Evolutionary conservation across 306 rosid genomes (phyloP).

Genomic region (Cucumis hystrix): DNA sequence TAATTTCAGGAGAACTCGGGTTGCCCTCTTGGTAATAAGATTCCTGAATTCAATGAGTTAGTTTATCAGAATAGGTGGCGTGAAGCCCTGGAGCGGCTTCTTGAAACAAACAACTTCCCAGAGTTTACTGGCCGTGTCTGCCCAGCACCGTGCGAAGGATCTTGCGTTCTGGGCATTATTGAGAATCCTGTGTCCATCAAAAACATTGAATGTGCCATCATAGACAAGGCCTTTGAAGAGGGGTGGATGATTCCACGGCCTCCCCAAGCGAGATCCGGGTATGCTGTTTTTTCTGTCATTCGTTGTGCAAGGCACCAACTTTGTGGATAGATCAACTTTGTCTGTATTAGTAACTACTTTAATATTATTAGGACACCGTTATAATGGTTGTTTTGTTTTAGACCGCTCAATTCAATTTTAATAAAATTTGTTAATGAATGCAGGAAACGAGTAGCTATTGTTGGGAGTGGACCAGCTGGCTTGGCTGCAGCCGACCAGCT

Average conservation of each 20-base stretch:
- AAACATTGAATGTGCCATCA: conserved; percentile 91
- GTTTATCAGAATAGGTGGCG: conserved; percentile 96
- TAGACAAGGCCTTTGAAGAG: conserved; percentile 96
- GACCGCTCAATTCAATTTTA: not conserved
- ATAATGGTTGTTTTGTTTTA: not conserved
- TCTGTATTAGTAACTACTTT: not conserved
- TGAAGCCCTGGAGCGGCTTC: conserved; percentile 88
- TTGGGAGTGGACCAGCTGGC: conserved; percentile 98
- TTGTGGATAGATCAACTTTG: not conserved
- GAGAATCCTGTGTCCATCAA: conserved; percentile 95
- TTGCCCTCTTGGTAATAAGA: conserved; percentile 97
- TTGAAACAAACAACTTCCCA: conserved; percentile 95
- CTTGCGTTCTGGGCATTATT: conserved; percentile 70
- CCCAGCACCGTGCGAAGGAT: conserved; percentile 98
- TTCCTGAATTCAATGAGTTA: conserved; percentile 91
- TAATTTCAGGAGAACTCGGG: conserved; percentile 82
- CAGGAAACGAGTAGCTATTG: conserved; percentile 80
- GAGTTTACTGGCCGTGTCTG: conserved; percentile 98
- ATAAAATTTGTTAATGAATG: conserved; percentile 3
- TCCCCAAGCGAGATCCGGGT: conserved; percentile 83
- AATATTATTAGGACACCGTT: not conserved
- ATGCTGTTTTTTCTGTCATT: conserved; percentile 11
- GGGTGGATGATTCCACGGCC: conserved; percentile 99
- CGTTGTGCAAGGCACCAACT: not conserved
- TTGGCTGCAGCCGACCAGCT: conserved; percentile 98